These are phyloP conservation scores for Russula ochroleuca DNA, from an alignment of 768 basidiomycete species.

Conservation along the genomic window DNA sequence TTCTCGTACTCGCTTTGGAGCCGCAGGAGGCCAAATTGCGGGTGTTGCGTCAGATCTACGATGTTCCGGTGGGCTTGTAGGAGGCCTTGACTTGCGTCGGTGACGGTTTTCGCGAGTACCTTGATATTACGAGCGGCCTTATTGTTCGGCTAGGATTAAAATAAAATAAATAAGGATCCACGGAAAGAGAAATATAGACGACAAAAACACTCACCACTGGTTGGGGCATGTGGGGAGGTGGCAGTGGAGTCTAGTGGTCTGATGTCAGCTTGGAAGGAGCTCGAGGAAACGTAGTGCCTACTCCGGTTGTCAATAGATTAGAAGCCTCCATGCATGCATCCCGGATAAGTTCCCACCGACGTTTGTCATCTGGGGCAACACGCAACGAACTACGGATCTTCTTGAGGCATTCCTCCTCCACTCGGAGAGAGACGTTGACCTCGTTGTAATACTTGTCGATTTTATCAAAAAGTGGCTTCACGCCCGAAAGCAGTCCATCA, in stretches of 20 bases:
- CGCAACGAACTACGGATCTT: conserved; percentile 8
- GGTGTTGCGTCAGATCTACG: conserved; percentile 2
- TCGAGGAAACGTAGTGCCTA: no score
- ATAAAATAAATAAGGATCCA: background rate
- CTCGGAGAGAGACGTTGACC: conserved; percentile 8
- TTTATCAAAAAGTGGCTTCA: conserved; percentile 11
- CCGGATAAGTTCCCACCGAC: conserved; percentile 21
- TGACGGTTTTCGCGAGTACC: conserved; percentile 10
- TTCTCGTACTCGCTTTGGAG: conserved; percentile 16
- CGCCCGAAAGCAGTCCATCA: background rate
- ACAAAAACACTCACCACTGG: background rate
- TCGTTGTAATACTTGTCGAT: conserved; percentile 19
- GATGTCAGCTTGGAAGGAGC: background rate
- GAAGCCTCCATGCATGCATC: conserved; percentile 16
- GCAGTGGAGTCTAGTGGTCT: background rate
- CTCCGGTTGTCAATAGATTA: background rate
- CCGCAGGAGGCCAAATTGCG: conserved; percentile 5
- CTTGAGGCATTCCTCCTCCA: conserved; percentile 10
- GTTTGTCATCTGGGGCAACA: conserved; percentile 15
- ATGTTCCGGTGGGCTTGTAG: background rate
- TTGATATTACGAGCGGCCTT: conserved; percentile 15
- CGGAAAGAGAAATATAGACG: no score
- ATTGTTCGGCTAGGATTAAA: background rate
- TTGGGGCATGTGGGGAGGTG: background rate
- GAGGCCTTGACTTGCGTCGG: background rate